These are phyloP conservation scores for Backusella sp. DNA, from an alignment of 192 early-diverging fungal genomes.

Conservation along the genomic window DNA sequence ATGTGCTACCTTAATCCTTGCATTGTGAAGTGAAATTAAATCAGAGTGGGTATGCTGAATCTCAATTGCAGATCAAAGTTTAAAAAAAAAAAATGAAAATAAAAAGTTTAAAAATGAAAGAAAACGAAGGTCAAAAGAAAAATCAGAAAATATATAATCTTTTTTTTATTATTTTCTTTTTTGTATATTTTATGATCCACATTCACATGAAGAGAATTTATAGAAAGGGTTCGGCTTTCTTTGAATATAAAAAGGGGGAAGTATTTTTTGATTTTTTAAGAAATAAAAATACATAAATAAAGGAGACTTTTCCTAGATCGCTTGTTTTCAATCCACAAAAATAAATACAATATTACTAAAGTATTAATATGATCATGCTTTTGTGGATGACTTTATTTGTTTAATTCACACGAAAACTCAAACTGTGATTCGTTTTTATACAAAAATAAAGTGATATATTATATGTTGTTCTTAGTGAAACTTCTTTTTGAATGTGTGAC, in stretches of 20 bases:
- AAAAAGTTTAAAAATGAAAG: neutral
- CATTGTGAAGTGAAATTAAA: constrained; percentile 1
- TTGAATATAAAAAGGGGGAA: constrained; percentile 3
- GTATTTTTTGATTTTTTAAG: neutral
- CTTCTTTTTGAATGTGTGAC: neutral
- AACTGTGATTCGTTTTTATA: neutral
- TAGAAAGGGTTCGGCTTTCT: neutral
- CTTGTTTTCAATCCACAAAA: neutral
- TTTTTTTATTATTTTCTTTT: neutral
- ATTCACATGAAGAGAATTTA: constrained; percentile 4
- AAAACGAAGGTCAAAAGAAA: neutral
- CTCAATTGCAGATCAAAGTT: constrained; percentile 2
- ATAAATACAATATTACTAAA: neutral
- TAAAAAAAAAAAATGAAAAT: neutral
- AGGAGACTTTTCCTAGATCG: neutral
- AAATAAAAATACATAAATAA: neutral
- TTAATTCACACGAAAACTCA: neutral
- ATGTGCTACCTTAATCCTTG: constrained; percentile 4
- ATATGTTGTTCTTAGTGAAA: neutral
- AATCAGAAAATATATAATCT: neutral
- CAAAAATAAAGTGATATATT: neutral
- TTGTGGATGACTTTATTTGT: neutral
- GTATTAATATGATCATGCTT: neutral
- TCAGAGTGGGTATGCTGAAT: neutral
- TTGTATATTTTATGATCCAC: neutral